These are phyloP conservation scores for Lepiota brunneoincarnata DNA, from an alignment of 768 basidiomycete genomes.

Conservation along the genomic window DNA sequence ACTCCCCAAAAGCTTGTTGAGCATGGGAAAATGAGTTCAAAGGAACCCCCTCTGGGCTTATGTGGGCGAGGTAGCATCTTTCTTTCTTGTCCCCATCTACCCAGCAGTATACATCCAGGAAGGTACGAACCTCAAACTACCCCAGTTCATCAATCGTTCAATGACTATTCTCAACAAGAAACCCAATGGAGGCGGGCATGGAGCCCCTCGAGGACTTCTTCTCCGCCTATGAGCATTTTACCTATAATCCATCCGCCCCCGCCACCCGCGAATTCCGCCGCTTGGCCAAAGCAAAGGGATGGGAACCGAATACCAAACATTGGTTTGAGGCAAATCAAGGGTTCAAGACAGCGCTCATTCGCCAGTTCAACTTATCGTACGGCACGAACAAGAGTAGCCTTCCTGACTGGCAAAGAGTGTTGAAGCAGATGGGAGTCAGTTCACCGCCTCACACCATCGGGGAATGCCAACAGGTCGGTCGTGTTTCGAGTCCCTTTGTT, in stretches of 20 bases:
- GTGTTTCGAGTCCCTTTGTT: not conserved
- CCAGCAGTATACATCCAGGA: too few species aligned
- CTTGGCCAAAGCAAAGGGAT: conserved; percentile 5
- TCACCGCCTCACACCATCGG: not conserved
- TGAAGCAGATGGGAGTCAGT: not conserved
- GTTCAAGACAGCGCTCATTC: conserved; percentile 18
- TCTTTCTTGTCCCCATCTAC: too few species aligned
- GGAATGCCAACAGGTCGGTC: conserved; percentile 3
- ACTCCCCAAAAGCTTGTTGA: too few species aligned
- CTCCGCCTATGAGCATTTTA: not conserved
- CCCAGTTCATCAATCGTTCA: too few species aligned
- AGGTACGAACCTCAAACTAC: too few species aligned
- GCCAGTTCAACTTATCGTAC: conserved; percentile 13
- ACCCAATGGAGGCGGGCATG: too few species aligned
- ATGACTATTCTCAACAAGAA: too few species aligned
- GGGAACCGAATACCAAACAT: conserved; percentile 10
- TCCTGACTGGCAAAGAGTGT: conserved; percentile 11
- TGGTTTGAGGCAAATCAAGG: conserved; percentile 12
- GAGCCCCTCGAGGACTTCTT: not conserved
- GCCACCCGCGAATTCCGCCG: not conserved
- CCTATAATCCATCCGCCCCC: not conserved
- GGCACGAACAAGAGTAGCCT: conserved; percentile 10
- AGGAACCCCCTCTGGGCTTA: too few species aligned
- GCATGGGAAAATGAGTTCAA: too few species aligned
- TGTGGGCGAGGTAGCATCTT: too few species aligned